Conservation (phyloP, 768 basidiomycete species). For the Rubroboletus satanas region DNA sequence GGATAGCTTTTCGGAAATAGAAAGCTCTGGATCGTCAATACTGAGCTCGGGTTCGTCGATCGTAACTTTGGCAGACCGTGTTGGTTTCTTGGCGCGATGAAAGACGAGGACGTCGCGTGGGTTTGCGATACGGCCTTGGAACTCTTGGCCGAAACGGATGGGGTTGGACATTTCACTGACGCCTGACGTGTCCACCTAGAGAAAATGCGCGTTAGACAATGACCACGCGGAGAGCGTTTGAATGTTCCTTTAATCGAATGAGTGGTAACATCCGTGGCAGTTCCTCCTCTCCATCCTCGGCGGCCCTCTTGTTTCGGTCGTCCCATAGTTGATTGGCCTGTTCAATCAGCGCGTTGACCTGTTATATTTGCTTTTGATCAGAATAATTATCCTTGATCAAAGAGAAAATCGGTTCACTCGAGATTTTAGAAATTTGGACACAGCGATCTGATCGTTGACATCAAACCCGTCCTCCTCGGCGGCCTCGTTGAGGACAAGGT, state of each 20-base stretch:
- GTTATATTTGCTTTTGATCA: constrained; percentile 1
- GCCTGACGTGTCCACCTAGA: constrained; percentile 84
- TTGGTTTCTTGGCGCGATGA: constrained; percentile 68
- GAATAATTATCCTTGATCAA: neutral
- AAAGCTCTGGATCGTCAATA: constrained; percentile 71
- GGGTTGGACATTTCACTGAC: constrained; percentile 93
- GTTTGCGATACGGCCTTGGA: constrained; percentile 86
- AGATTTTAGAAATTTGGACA: constrained; percentile 73
- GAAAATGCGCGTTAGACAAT: neutral
- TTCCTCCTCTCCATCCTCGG: constrained; percentile 58
- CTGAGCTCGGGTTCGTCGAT: constrained; percentile 78
- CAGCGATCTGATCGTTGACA: constrained; percentile 75
- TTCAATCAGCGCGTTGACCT: constrained; percentile 79
- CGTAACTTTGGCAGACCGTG: constrained; percentile 48
- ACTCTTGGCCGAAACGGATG: constrained; percentile 94
- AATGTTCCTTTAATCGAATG: constrained; percentile 70
- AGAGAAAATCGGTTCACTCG: constrained; percentile 44
- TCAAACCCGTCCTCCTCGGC: constrained; percentile 77
- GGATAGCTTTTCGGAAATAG: constrained; percentile 66
- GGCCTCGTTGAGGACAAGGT: constrained; percentile 67
- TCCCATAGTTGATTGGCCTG: constrained; percentile 53
- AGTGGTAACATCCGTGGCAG: constrained; percentile 78
- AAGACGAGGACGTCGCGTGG: constrained; percentile 92
- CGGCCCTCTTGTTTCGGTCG: constrained; percentile 36
- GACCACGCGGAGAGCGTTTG: neutral